Percentiles rank a stretch among this genome's conserved stretches.
phyloP scores from a whole-genome alignment of 805 yeast species.

The Blastobotrys americana region DNA sequence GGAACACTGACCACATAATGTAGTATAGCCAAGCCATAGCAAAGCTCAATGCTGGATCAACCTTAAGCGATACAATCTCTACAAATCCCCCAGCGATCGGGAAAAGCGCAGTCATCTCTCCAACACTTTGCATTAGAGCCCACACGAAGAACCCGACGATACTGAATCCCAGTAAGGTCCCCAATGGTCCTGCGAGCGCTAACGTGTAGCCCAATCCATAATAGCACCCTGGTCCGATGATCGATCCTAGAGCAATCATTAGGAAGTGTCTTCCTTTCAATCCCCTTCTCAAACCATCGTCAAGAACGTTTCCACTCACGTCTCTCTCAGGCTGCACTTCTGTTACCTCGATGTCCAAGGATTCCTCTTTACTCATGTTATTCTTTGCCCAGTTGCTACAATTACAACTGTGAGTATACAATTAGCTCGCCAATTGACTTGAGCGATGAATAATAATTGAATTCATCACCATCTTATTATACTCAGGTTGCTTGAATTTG shows the following conservation, averaged over 20 bases:
- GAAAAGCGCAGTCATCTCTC: conserved; percentile 70
- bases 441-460: too few species aligned
- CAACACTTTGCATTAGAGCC: conserved; percentile 59
- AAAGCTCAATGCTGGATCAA: conserved; percentile 67
- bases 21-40: conserved; percentile 78
- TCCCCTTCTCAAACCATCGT: conserved; percentile 25
- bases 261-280: conserved; percentile 66
- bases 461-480: too few species aligned
- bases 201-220: conserved; percentile 64
- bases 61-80: conserved; percentile 64
- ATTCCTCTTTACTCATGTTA: not conserved
- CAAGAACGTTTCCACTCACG: not conserved
- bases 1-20: conserved; percentile 64
- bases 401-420: too few species aligned
- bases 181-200: conserved; percentile 62
- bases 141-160: conserved; percentile 67
- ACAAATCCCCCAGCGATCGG: conserved; percentile 77
- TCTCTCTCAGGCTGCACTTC: not conserved
- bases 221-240: conserved; percentile 74
- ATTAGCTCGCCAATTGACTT: too few species aligned
- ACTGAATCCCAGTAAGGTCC: conserved; percentile 53
- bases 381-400: too few species aligned
- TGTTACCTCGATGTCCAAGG: not conserved
- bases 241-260: conserved; percentile 72
- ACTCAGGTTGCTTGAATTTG: too few species aligned